Evolutionary conservation across 169 alveolate species (phyloP).

Genomic region (Babesia bigemina): DNA sequence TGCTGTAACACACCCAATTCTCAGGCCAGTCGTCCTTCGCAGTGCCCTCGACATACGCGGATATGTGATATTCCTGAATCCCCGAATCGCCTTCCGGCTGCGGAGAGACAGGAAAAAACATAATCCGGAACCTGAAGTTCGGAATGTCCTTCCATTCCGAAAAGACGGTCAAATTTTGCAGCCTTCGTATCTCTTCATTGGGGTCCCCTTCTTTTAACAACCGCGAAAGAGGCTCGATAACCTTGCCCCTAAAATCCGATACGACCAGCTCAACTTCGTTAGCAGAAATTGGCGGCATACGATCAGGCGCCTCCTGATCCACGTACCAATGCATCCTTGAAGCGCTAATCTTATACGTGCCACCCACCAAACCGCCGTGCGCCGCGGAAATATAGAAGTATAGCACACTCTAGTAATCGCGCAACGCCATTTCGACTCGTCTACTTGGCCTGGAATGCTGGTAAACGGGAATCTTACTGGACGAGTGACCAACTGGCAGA

Average conservation of each 20-base stretch:
- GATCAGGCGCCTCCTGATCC: conserved; percentile 26
- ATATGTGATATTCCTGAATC: conserved; percentile 32
- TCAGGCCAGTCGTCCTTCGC: conserved; percentile 83
- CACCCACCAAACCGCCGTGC: not conserved
- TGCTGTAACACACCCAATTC: conserved; percentile 83
- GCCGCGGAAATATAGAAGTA: not conserved
- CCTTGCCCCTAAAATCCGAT: conserved; percentile 36
- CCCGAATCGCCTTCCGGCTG: conserved; percentile 37
- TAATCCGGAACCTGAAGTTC: conserved; percentile 58
- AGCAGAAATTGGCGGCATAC: conserved; percentile 45
- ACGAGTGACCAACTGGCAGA: not conserved
- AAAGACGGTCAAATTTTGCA: conserved; percentile 19
- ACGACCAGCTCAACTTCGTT: conserved; percentile 62
- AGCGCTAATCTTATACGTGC: not conserved
- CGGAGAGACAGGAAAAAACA: conserved; percentile 70
- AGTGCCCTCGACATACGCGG: conserved; percentile 79
- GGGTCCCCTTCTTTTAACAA: conserved; percentile 42
- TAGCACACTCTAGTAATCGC: not conserved
- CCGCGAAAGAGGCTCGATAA: conserved; percentile 23
- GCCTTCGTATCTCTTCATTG: conserved; percentile 33
- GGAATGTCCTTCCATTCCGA: conserved; percentile 72
- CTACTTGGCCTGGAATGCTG: not conserved
- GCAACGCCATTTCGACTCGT: not conserved
- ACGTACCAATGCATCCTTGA: conserved; percentile 9
- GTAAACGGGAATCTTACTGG: not conserved